Base-by-base conservation (phyloP, 108 stramenopile genomes). In the Pseudonitzschia pungens region DNA sequence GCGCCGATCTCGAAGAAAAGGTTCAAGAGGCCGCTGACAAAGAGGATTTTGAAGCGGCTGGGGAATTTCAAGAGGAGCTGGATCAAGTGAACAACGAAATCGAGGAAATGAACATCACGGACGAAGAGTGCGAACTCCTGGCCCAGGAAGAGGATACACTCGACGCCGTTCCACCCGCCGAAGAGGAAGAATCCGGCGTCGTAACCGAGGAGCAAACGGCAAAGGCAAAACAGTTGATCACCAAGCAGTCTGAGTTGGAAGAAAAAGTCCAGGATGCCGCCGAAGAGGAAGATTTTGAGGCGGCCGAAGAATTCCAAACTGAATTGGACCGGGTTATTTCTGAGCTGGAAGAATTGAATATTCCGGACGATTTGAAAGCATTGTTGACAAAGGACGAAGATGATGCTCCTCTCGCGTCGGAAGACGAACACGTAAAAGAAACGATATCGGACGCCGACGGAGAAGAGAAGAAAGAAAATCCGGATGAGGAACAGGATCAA, bases 41-140 rank as follows among this genome's bases (percentile, higher is more conserved):
- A 33, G 87, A 88, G 58, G 87, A 88, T 44, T 88, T 60, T 40
- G 87, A 84, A 8, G 62, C 65, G 50, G 87, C 87, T 10, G 87
- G 83, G 2, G 69, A 77, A 64, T 53, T 82, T 0, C 78, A 88
- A 32, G 84, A 88, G n/a, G 65, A 64, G 9, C 60, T 84, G 32
- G 68, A 81, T 24, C 55, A 70, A 5, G 24, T 88, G 6, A 69
- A 77, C 41, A 45, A 43, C 33, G 79, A 83, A 50, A 36, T 88
- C 18, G 68, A 78, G 33, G 45, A 72, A 10, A 40, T 84, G 12
- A 66, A 78, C 52, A 52, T 87, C 53, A 87, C 81, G 1, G 84
- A 84, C 24, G 87, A 82, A 52, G 80, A 88, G 76, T 77, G 57
- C 70, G 70, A 73, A 77, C 2, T 81, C 27, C 52, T 68, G 12